Conservation (phyloP, 108 stramenopile genomes). For the Cyclotella cryptica region DNA sequence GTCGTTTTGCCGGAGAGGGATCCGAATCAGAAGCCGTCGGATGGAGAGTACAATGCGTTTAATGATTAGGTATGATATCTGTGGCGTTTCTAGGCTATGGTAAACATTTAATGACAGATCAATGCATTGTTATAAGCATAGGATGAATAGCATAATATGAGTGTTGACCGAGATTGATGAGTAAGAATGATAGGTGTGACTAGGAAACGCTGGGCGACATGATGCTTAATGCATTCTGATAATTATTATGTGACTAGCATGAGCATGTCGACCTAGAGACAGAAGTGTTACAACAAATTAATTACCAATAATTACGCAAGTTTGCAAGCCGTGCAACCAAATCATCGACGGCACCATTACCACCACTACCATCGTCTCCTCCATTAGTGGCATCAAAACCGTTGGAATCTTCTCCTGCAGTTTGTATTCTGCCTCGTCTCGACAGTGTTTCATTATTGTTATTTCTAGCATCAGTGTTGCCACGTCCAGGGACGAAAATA, state of each 20-base stretch:
- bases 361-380: conserved; percentile 27
- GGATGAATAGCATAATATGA: too few relatives aligned
- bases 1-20: conserved; percentile 48
- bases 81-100: too few relatives aligned
- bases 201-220: too few relatives aligned
- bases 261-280: too few relatives aligned
- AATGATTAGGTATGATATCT: conserved; percentile 22
- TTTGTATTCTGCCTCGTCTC: conserved; percentile 17
- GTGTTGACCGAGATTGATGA: too few relatives aligned
- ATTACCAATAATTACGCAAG: conserved; percentile 3
- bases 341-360: conserved; percentile 34
- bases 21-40: conserved; percentile 36
- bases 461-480: not conserved
- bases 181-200: too few relatives aligned
- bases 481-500: conserved; percentile 60
- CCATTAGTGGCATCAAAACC: conserved; percentile 17
- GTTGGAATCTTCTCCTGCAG: conserved; percentile 18
- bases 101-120: too few relatives aligned
- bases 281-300: too few relatives aligned
- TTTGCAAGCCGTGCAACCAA: conserved; percentile 47
- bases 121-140: too few relatives aligned
- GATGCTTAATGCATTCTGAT: too few relatives aligned
- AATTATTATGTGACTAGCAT: too few relatives aligned
- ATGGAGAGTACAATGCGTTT: conserved; percentile 29
- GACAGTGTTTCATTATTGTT: conserved; percentile 7